A percentile compares a stretch with the other conserved stretches of the same genome.
Evolutionary conservation across 805 yeast species (phyloP).

Genomic region (Candida morakotiae): DNA sequence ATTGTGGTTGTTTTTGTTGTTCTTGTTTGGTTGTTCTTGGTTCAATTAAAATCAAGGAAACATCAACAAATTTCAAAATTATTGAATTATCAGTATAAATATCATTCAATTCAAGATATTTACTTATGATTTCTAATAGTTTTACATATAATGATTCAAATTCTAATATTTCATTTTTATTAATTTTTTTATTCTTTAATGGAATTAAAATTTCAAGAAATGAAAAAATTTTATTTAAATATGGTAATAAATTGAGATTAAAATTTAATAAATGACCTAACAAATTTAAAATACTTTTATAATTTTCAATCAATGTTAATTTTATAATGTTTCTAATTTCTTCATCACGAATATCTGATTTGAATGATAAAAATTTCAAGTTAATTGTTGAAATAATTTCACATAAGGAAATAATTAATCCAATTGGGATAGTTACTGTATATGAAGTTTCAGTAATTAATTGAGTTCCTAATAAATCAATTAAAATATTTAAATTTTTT

Average conservation of each 20-base stretch:
- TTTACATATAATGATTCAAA: conserved; percentile 41
- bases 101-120: conserved; percentile 31
- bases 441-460: conserved; percentile 49
- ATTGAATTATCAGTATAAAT: conserved; percentile 46
- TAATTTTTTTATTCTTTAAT: conserved; percentile 32
- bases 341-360: conserved; percentile 56
- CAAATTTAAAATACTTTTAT: conserved; percentile 41
- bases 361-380: conserved; percentile 50
- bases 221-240: conserved; percentile 46
- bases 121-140: conserved; percentile 21
- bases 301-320: conserved; percentile 41
- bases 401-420: conserved; percentile 45
- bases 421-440: conserved; percentile 61
- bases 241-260: conserved; percentile 41
- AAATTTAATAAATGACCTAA: conserved; percentile 36
- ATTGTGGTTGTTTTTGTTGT: conserved; percentile 5
- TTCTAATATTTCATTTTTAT: conserved; percentile 25
- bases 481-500: conserved; percentile 45
- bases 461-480: conserved; percentile 36
- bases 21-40: conserved; percentile 22
- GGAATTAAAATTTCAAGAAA: conserved; percentile 60
- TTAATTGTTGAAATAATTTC: conserved; percentile 57
- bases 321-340: conserved; percentile 42
- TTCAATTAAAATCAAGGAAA: conserved; percentile 42
- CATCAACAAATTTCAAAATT: conserved; percentile 55